These are phyloP conservation scores for Bassia scoparia DNA, from an alignment of 148 eudicot genomes.

Conservation along the genomic window DNA sequence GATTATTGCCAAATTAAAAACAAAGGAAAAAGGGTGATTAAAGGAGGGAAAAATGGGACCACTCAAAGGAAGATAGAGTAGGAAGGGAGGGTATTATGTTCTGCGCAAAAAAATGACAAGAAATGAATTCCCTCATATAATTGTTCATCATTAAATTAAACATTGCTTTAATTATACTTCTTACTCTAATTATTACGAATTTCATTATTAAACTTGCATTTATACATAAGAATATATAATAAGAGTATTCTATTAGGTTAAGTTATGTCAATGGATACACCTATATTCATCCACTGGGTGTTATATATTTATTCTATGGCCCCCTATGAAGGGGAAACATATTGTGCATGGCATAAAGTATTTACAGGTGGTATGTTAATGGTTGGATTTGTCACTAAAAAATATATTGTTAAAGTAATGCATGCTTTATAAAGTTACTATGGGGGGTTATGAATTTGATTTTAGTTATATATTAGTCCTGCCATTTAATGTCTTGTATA, in stretches of 20 bases:
- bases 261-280: too few relatives aligned
- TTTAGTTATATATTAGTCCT: not conserved
- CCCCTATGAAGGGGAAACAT: not conserved
- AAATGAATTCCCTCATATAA: not conserved
- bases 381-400: not conserved
- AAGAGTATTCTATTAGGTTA: too few relatives aligned
- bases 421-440: not conserved
- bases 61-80: slow-evolving; percentile 12
- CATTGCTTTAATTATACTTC: too few relatives aligned
- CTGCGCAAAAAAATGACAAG: not conserved
- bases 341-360: not conserved
- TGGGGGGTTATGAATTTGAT: not conserved
- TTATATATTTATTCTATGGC: not conserved
- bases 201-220: too few relatives aligned
- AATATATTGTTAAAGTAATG: not conserved
- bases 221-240: too few relatives aligned
- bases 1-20: not conserved
- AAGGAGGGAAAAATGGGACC: not conserved
- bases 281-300: too few relatives aligned
- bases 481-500: not conserved
- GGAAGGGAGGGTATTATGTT: slow-evolving; percentile 5
- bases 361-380: not conserved
- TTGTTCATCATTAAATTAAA: slow-evolving; percentile 1
- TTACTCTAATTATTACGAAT: too few relatives aligned
- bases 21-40: slow-evolving; percentile 1